Evolutionary conservation across 306 rosid genomes (phyloP), one percentile per base, ranked within the genome.

Genomic region (Cicer yamashitae): DNA sequence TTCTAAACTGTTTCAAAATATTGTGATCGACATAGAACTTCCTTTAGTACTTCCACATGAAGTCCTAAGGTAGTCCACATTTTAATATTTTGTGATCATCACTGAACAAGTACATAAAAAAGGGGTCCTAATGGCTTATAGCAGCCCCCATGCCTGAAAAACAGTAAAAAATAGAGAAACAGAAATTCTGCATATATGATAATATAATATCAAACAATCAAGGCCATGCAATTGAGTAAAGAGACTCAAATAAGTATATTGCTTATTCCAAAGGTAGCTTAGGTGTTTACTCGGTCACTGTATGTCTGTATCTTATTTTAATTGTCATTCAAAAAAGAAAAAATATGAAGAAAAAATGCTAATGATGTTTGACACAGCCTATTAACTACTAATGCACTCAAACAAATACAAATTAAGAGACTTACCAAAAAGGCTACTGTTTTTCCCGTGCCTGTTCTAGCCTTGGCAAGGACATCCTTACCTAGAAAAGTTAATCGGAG

Each of bases 361-460:
- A 60, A 52, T 17, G 12, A 74, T 37, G 70, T 39, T 7, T 59
- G 65, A 59, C 37, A 86, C 41, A 10, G 71, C 57, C 20, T 65
- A 79, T 40, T 9, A 75, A 73, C 56, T 72, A 67, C 67, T 5
- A 73, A 79, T 30, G 22, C 76, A 44, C 43, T 58, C 39, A 48
- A 37, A 57, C 43, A 43, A 45, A 74, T 13, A 67, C 25, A 50
- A 43, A 47, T 44, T 1, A 70, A 51, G 65, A 77, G 71, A 18
- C 93, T 74, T 82, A 94, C 99, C 96, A 94, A 87, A 86, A 92
- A 94, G 8, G 99, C 99, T 46, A 94, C 96, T 47, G 99, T 94
- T 90, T 94, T 94, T 60, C 99, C 99, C 0, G 99, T 94, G 75
- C 99, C 99, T 17, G 97, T 94, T 87, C 63, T 94, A 56, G 99